Evolutionary conservation across 805 yeast genomes (phyloP).

Genomic region (Torulaspora maleeae): DNA sequence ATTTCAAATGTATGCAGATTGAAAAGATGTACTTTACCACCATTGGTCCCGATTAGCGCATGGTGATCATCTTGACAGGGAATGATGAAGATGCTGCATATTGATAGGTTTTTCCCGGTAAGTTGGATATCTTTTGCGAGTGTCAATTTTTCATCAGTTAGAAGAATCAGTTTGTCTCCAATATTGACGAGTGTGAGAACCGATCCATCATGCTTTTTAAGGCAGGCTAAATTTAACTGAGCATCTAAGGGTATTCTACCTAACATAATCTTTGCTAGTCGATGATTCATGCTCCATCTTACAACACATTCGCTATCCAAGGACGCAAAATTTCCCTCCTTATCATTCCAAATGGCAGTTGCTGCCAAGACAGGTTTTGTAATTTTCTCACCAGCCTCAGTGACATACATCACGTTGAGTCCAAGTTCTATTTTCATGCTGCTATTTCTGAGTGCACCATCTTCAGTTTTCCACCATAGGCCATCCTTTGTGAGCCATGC

Average conservation of each 20-base stretch:
- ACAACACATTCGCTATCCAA: conserved; percentile 7
- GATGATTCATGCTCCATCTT: conserved; percentile 8
- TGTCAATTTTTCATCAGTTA: background rate
- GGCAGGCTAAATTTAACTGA: conserved; percentile 7
- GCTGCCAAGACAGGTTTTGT: conserved; percentile 3
- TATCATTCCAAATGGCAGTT: conserved; percentile 8
- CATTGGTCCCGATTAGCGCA: conserved; percentile 17
- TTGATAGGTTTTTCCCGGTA: background rate
- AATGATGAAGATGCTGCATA: conserved; percentile 4
- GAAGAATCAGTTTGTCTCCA: conserved; percentile 9
- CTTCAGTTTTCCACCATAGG: conserved; percentile 14
- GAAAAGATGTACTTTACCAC: conserved; percentile 18
- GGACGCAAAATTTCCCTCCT: conserved; percentile 8
- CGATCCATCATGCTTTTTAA: conserved; percentile 1
- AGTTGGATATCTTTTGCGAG: background rate
- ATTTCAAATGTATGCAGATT: conserved; percentile 6
- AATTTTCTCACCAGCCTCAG: conserved; percentile 4
- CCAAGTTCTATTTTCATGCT: background rate
- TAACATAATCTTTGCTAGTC: conserved; percentile 1
- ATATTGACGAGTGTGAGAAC: conserved; percentile 11
- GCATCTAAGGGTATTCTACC: conserved; percentile 2
- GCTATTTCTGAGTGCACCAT: conserved; percentile 8
- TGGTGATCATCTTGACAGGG: background rate
- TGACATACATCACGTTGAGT: conserved; percentile 4
- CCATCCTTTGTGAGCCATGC: conserved; percentile 12